Evolutionary conservation across 768 basidiomycete genomes (phyloP), one percentile per base, ranked within the genome.

Genomic region (Thelephora aurantiotincta): DNA sequence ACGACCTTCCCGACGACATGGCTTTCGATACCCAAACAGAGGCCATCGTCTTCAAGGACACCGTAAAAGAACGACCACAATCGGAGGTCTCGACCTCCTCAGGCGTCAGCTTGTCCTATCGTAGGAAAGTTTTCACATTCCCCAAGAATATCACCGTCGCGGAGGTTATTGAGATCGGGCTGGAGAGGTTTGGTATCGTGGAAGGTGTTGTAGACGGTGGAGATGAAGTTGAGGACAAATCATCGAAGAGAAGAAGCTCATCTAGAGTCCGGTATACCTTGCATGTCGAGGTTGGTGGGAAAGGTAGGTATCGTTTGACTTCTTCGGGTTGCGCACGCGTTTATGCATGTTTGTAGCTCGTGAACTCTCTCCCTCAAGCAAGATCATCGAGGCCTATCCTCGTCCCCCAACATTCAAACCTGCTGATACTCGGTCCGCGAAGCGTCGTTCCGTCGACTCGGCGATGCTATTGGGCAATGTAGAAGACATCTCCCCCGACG

Each of bases 161-260:
- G 0, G 96, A 99, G 63, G 92, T 93, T 12, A 90, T 96, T 35
- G 96, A 99, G 62, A 69, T 87, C 34, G 86, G 83, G 5, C 60
- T 99, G 52, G 96, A 97, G 58, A 67, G 91, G 49, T 97, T 98
- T 58, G 96, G 96, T 2, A 96, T 99, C 48, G 68, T 77, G 33
- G 94, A 96, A 35, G 96, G 93, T n/a, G 91, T 99, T 1, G 94
- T 98, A 2, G 93, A 97, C 61, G 96, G 96, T 2, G 96, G 96
- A 1, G 96, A 99, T 61, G 94, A 97, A 57, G 77, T 99, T 1
- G 96, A 99, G 63, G 94, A 97, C 60, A 92, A 94, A 60, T 68
- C 80, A 33, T 71, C 75, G 6, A 90, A 91, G 65, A 70, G 92
- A 50, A 72, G 82, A 52, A 94, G 89, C 58, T 69, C 75, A 6